Evolutionary conservation across 148 eudicot genomes (phyloP).

Genomic region (Chenopodium quinoa): DNA sequence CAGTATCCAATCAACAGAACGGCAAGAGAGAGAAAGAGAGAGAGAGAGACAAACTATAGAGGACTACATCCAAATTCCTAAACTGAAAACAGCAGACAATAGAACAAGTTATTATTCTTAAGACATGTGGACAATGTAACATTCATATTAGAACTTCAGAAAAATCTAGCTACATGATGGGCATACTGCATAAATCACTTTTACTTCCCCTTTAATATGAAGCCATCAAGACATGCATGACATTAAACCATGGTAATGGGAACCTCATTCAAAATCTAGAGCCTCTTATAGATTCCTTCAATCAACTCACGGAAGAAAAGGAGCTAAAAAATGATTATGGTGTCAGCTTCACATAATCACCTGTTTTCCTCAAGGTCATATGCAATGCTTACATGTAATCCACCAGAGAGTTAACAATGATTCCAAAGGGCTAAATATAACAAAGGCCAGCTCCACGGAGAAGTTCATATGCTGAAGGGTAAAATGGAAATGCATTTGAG

Average conservation of each 20-base stretch:
- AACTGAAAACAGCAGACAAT: not conserved
- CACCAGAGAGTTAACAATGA: not conserved
- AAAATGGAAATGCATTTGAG: not conserved
- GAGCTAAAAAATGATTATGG: not conserved
- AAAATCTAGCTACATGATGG: not conserved
- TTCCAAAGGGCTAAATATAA: not conserved
- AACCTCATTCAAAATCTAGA: not conserved
- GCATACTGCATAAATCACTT: not conserved
- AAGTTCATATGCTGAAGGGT: not conserved
- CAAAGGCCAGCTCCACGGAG: not conserved
- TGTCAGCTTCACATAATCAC: not conserved
- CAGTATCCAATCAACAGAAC: not conserved
- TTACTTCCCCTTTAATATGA: not conserved
- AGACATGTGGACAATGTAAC: not conserved
- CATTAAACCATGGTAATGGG: not conserved
- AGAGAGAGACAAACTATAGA: too few relatives aligned
- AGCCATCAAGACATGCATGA: not conserved
- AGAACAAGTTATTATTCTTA: not conserved
- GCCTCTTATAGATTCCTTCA: not conserved
- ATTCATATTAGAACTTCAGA: not conserved
- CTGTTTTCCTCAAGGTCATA: not conserved
- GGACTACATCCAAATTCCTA: not conserved
- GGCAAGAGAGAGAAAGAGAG: not conserved
- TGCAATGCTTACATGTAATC: not conserved
- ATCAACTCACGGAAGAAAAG: not conserved